A percentile compares a stretch with the other conserved stretches of the same genome.
These are phyloP conservation scores for Aspergillus japonicus DNA, from an alignment of 2,329 filamentous ascomycete genomes.

Conservation along the genomic window DNA sequence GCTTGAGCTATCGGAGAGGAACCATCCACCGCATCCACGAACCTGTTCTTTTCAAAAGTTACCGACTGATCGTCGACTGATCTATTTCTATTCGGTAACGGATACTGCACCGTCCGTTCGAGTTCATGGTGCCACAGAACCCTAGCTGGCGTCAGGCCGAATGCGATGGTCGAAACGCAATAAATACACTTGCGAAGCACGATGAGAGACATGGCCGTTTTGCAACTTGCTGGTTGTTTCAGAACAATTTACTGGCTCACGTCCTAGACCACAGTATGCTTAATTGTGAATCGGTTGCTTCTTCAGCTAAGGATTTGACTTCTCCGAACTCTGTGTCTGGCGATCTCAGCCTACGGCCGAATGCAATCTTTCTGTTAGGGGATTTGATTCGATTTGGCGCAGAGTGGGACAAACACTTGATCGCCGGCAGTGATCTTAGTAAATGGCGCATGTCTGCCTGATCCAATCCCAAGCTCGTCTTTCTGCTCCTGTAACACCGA, in stretches of 20 bases:
- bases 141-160: not conserved
- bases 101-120: constrained; percentile 1
- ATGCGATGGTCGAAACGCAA: not conserved
- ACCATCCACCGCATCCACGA: not conserved
- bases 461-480: constrained; percentile 3
- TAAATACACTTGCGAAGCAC: not conserved
- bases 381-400: not conserved
- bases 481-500: constrained; percentile 11
- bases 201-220: not conserved
- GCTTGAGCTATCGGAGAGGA: not conserved
- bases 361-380: not conserved
- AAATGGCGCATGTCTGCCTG: constrained; percentile 1
- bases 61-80: constrained; percentile 4
- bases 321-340: not conserved
- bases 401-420: constrained; percentile 2
- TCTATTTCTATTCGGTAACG: not conserved
- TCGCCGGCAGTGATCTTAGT: constrained; percentile 1
- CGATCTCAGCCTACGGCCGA: not conserved
- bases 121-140: constrained; percentile 6
- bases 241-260: not conserved
- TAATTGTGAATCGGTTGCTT: not conserved
- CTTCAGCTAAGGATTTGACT: not conserved
- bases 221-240: not conserved
- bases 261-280: not conserved
- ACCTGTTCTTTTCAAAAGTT: not conserved